Conservation (phyloP, 2,329 filamentous ascomycete genomes). For the Aspergillus calidoustus region DNA sequence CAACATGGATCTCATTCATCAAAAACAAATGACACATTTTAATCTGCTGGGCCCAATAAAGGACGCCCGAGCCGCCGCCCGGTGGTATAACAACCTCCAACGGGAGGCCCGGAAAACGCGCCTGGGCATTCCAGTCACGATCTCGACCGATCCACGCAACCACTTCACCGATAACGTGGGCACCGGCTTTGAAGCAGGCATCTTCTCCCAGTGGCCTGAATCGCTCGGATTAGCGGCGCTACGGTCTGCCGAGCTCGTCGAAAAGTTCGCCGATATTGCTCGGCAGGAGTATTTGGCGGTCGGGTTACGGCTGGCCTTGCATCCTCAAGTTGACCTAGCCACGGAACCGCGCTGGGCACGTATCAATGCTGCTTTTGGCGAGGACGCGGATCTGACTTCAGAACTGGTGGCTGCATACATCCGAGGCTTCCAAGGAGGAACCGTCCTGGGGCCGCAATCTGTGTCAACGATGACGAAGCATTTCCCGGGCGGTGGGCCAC, state of each 20-base stretch:
- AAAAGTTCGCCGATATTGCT: slow-evolving; percentile 55
- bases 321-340: slow-evolving; percentile 6
- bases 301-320: slow-evolving; percentile 7
- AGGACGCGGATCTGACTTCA: background rate
- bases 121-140: slow-evolving; percentile 5
- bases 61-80: too few species aligned
- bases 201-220: slow-evolving; percentile 59
- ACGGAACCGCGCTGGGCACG: slow-evolving; percentile 4
- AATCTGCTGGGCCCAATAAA: too few species aligned
- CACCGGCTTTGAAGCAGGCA: slow-evolving; percentile 49
- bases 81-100: too few species aligned
- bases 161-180: slow-evolving; percentile 28
- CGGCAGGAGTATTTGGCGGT: slow-evolving; percentile 49
- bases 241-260: slow-evolving; percentile 49
- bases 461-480: slow-evolving; percentile 9
- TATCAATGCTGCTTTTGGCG: background rate
- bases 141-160: slow-evolving; percentile 4
- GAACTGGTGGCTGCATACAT: background rate
- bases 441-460: background rate
- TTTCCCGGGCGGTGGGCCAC: slow-evolving; percentile 4
- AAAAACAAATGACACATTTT: too few species aligned
- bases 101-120: too few species aligned
- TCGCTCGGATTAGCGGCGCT: slow-evolving; percentile 56
- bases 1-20: too few species aligned
- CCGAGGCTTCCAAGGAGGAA: slow-evolving; percentile 4